phyloP scores from a whole-genome alignment of 805 yeast genomes.

The Spathaspora sp. region DNA sequence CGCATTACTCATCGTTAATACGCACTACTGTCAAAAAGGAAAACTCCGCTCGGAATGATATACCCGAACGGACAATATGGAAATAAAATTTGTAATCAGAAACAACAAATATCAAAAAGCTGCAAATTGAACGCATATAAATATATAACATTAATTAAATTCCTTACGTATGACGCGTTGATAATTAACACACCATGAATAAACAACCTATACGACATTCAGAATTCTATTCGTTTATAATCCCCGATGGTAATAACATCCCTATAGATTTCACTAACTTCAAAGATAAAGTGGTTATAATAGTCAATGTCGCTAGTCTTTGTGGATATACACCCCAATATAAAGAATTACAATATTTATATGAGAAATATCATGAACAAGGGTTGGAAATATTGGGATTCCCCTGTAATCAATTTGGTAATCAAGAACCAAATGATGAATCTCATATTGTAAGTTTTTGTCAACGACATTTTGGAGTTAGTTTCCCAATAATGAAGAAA shows the following conservation, averaged over 20 bases:
- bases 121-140: not conserved
- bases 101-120: too few species aligned
- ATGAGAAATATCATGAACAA: conserved; percentile 57
- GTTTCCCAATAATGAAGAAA: conserved; percentile 37
- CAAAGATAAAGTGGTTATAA: conserved; percentile 75
- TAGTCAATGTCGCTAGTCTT: conserved; percentile 87
- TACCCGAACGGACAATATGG: not conserved
- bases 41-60: not conserved
- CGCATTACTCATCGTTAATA: not conserved
- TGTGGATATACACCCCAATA: conserved; percentile 77
- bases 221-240: conserved; percentile 57
- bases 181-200: not conserved
- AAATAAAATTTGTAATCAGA: not conserved
- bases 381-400: conserved; percentile 75
- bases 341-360: conserved; percentile 62
- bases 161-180: too few species aligned
- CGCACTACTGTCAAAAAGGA: not conserved
- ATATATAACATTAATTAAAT: too few species aligned
- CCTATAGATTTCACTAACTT: conserved; percentile 57
- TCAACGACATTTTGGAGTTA: conserved; percentile 23
- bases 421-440: conserved; percentile 70
- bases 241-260: conserved; percentile 58
- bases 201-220: not conserved
- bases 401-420: conserved; percentile 89
- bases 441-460: conserved; percentile 21